Conservation (phyloP, 2,329 filamentous ascomycete genomes). For the Onygenales sp. region DNA sequence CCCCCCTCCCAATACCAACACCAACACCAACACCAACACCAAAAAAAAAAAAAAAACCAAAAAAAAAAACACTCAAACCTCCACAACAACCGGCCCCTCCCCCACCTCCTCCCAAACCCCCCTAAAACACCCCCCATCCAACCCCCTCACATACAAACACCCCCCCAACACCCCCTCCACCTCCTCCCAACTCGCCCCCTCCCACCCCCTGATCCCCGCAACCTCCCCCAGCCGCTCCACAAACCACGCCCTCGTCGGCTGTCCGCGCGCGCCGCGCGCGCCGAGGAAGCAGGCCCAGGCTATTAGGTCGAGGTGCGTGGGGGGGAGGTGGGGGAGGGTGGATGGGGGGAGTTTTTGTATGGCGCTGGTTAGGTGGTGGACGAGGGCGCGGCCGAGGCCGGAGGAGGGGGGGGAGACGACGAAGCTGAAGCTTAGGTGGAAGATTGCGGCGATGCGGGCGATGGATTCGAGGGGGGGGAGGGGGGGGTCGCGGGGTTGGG, state of each 20-base stretch:
- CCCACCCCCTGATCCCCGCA: constrained; percentile 20
- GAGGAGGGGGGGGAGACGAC: constrained; percentile 25
- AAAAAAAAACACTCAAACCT: constrained; percentile 4
- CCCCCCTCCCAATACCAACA: not conserved
- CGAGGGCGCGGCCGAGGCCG: constrained; percentile 25
- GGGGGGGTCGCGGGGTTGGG: not conserved
- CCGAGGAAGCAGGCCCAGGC: constrained; percentile 26
- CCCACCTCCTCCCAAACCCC: constrained; percentile 23
- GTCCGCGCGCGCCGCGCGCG: constrained; percentile 21
- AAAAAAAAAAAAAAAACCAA: not conserved
- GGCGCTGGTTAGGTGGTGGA: constrained; percentile 19
- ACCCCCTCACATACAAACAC: constrained; percentile 20
- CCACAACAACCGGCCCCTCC: constrained; percentile 4
- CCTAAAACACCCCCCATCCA: constrained; percentile 21
- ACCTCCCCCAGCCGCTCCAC: constrained; percentile 18
- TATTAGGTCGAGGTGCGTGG: constrained; percentile 17
- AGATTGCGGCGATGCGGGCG: constrained; percentile 22
- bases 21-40: no score
- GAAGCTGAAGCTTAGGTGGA: constrained; percentile 22
- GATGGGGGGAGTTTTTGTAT: constrained; percentile 13
- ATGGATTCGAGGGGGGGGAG: constrained; percentile 20
- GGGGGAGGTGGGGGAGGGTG: constrained; percentile 8
- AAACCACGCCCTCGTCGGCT: constrained; percentile 23
- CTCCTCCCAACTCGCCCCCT: constrained; percentile 18
- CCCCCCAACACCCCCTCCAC: constrained; percentile 17